These are phyloP conservation scores for Emmonsia crescens DNA, from an alignment of 2,329 filamentous ascomycete species.

Conservation along the genomic window DNA sequence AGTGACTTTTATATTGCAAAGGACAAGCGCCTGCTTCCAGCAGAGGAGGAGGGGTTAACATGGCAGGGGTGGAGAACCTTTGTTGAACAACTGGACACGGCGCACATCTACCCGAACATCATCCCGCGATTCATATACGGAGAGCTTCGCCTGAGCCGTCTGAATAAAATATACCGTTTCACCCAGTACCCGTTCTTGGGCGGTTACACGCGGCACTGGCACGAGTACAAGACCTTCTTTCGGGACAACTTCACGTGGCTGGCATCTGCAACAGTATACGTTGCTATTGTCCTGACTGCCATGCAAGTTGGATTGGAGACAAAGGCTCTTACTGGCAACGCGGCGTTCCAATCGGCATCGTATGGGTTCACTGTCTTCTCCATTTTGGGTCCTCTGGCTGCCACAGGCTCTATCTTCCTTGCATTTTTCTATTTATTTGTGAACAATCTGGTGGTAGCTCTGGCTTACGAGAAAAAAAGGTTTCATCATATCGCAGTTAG, in stretches of 20 bases:
- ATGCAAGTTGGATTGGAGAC: background rate
- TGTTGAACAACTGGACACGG: constrained; percentile 1
- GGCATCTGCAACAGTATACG: background rate
- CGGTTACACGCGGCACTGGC: background rate
- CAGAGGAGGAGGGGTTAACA: background rate
- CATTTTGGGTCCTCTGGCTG: background rate
- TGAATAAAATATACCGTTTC: background rate
- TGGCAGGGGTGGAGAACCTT: constrained; percentile 1
- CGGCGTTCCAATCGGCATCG: background rate
- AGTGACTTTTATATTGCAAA: background rate
- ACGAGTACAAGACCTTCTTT: background rate
- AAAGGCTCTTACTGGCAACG: background rate
- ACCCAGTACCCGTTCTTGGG: background rate
- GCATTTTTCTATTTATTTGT: background rate
- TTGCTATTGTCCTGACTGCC: background rate
- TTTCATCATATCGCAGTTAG: background rate
- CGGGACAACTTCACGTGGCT: background rate
- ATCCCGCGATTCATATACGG: background rate
- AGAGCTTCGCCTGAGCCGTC: background rate
- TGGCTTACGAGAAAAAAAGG: background rate
- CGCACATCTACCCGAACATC: background rate
- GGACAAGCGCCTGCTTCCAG: background rate
- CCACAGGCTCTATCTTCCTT: background rate
- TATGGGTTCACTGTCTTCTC: background rate
- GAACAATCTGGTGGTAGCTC: background rate